Base-by-base conservation (phyloP, 192 early-diverging fungal genomes). In the Dissophora ornata region DNA sequence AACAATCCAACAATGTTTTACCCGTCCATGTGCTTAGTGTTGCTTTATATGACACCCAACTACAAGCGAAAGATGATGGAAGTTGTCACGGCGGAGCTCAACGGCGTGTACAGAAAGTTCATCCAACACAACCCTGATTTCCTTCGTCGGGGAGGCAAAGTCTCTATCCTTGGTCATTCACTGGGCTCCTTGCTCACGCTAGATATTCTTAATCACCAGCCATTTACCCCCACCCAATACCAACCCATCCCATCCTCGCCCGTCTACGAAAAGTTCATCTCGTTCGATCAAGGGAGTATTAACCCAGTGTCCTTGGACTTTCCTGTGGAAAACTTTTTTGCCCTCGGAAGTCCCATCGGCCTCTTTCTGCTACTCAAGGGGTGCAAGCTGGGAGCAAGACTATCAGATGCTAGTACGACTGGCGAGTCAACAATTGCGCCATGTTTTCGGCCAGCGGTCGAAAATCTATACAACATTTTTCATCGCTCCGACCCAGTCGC, bases 41-140 rank as follows among this genome's bases (percentile, higher is more conserved):
- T 93, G 9, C 74, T 94, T 22, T 96, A 96, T 42, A 95, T 94
- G 93, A 92, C 91, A 2, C 94, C 92, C 4, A 86, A 78, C 68
- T 94, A 92, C 57, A 86, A 92, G 29, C 89, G 93, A 62, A 81
- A 92, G 60, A 94, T 96, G 93, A 86, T 94, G 49, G 81, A 82
- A 13, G 87, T 90, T 49, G 90, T 96, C 32, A 86, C 91, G 12
- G 77, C 82, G 9, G 94, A 96, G 78, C 71, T 92, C 44, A 96
- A 94, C 67, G 63, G 87, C 25, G 89, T 96, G 0, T 96, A 95
- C 70, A 33, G 64, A 9, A 79, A 92, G 28, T 96, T 90, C 71
- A 81, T 85, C 25, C 52, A 86, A 53, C 86, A 90, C 21, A 92
- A 96, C 70, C 92, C 93, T 0, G 84, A 87, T 52, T 95, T 95